Evolutionary conservation across 1,284 basidiomycete species (phyloP).

Genomic region (Boletus sp.): DNA sequence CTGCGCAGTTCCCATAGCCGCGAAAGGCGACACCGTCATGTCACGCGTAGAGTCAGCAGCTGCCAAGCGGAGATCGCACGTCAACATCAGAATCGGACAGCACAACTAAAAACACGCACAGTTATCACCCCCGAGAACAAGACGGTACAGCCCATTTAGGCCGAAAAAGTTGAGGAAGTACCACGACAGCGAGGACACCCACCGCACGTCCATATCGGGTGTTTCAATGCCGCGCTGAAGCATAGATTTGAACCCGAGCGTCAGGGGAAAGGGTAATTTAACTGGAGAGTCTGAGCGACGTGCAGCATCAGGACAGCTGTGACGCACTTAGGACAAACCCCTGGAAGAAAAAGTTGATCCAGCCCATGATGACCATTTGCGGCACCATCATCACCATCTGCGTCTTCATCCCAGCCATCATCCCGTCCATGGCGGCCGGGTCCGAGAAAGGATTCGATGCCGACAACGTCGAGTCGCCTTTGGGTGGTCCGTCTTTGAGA

Average conservation of each 20-base stretch:
- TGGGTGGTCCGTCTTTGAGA: conserved; percentile 79
- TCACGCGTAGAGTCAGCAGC: conserved; percentile 76
- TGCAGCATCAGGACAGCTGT: not conserved
- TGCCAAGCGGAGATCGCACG: conserved; percentile 31
- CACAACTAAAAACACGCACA: conserved; percentile 48
- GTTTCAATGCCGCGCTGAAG: conserved; percentile 95
- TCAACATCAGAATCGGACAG: conserved; percentile 15
- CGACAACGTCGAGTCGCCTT: conserved; percentile 51
- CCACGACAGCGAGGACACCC: conserved; percentile 99
- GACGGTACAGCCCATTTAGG: conserved; percentile 90
- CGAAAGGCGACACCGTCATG: conserved; percentile 70
- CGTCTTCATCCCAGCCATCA: conserved; percentile 99
- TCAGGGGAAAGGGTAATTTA: conserved; percentile 95
- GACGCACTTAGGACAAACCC: conserved; percentile 94
- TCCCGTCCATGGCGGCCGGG: conserved; percentile 91
- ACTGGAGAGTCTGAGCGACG: conserved; percentile 46
- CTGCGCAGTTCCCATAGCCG: conserved; percentile 49
- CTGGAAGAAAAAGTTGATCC: conserved; percentile 99
- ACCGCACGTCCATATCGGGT: conserved; percentile 95
- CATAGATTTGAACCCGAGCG: conserved; percentile 98
- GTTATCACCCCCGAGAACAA: conserved; percentile 90
- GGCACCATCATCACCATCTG: conserved; percentile 98
- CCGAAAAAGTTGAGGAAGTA: conserved; percentile 99
- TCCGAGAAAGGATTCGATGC: conserved; percentile 80
- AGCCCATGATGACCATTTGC: conserved; percentile 99